Evolutionary conservation across 179 eudicot genomes (phyloP).

Genomic region (Silene vulgaris): DNA sequence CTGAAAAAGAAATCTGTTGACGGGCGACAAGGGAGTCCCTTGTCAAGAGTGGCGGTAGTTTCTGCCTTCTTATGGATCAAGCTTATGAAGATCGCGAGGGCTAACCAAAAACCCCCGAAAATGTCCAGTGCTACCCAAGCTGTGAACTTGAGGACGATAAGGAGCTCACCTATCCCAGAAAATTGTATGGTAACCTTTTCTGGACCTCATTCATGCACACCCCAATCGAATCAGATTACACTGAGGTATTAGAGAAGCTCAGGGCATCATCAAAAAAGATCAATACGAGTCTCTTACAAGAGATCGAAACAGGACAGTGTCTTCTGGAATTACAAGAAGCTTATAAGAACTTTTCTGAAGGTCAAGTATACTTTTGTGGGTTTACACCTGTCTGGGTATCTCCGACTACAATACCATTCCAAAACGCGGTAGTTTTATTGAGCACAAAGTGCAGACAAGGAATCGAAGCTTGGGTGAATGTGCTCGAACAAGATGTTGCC

Average conservation of each 20-base stretch:
- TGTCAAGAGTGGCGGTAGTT: constrained; percentile 14
- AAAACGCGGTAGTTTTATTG: constrained; percentile 21
- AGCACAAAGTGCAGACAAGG: constrained; percentile 30
- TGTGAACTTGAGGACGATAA: no score
- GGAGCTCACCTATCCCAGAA: neutral
- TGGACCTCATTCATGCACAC: neutral
- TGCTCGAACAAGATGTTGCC: constrained; percentile 15
- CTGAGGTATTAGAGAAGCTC: neutral
- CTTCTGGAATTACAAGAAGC: neutral
- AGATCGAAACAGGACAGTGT: constrained; percentile 1
- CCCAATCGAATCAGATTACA: neutral
- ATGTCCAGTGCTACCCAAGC: neutral
- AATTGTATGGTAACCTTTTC: constrained; percentile 12
- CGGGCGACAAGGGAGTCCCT: neutral
- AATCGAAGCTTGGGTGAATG: constrained; percentile 36
- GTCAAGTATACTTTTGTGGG: neutral
- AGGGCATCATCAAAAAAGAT: constrained; percentile 12
- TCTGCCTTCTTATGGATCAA: constrained; percentile 18
- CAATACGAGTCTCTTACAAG: neutral
- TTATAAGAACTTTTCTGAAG: neutral
- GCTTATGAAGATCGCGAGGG: neutral
- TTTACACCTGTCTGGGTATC: constrained; percentile 31
- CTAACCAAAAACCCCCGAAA: neutral
- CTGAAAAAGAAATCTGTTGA: neutral
- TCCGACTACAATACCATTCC: constrained; percentile 1